Percentiles rank a stretch among this genome's conserved stretches.
Conservation (phyloP, 805 yeast genomes). For the Starmerella riodocensis region DNA sequence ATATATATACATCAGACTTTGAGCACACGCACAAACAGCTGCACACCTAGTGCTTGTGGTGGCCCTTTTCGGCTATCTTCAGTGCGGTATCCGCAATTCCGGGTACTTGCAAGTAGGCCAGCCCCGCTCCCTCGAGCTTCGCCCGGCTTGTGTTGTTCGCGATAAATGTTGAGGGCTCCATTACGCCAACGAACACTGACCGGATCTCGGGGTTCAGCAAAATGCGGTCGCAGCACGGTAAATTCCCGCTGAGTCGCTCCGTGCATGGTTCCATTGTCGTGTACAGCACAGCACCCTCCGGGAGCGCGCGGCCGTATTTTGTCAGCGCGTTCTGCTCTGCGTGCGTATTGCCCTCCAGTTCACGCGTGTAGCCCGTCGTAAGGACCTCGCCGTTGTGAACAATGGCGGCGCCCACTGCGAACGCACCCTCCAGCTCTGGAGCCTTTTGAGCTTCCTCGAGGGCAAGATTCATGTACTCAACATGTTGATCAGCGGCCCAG, state of each 20-base stretch:
- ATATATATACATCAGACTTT: too few species aligned
- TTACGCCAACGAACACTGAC: slow-evolving; percentile 79
- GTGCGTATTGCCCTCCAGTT: slow-evolving; percentile 87
- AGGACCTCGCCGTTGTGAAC: slow-evolving; percentile 50
- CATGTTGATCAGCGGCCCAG: slow-evolving; percentile 60
- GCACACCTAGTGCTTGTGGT: neutral
- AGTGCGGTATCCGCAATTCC: slow-evolving; percentile 68
- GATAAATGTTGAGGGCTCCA: slow-evolving; percentile 86
- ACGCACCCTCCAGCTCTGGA: slow-evolving; percentile 71
- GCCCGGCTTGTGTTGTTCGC: slow-evolving; percentile 52
- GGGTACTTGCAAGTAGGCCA: slow-evolving; percentile 65
- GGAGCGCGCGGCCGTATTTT: slow-evolving; percentile 44
- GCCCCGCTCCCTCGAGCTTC: slow-evolving; percentile 41
- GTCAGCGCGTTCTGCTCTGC: slow-evolving; percentile 92
- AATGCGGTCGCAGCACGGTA: slow-evolving; percentile 77
- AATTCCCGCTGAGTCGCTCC: slow-evolving; percentile 72
- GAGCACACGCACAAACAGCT: too few species aligned
- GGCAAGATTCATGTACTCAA: slow-evolving; percentile 59
- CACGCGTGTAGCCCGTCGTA: slow-evolving; percentile 81
- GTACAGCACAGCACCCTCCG: slow-evolving; percentile 66
- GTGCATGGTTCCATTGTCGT: slow-evolving; percentile 98
- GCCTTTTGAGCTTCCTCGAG: slow-evolving; percentile 67
- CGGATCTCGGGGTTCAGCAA: slow-evolving; percentile 39
- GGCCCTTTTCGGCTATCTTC: slow-evolving; percentile 56
- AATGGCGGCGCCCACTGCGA: slow-evolving; percentile 85